Evolutionary conservation across 768 basidiomycete genomes (phyloP).

Genomic region (Auriscalpium orientale): DNA sequence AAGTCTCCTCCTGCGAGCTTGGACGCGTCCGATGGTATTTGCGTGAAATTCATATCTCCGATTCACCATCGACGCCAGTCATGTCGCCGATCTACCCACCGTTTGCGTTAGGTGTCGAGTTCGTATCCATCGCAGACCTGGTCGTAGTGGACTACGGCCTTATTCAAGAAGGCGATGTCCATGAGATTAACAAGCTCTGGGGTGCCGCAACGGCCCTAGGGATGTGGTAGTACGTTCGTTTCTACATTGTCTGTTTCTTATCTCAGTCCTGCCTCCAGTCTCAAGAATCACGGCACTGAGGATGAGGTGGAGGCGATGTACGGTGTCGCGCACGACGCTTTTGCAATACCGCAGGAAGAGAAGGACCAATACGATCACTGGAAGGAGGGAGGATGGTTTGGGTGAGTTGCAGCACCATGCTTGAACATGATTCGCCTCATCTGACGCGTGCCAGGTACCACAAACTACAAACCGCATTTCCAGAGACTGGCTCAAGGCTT

Average conservation of each 20-base stretch:
- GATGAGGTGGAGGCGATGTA: not conserved
- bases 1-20: too few relatives aligned
- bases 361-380: not conserved
- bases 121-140: not conserved
- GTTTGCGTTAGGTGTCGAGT: not conserved
- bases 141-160: not conserved
- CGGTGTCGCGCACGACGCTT: not conserved
- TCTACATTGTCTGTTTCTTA: too few relatives aligned
- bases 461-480: not conserved
- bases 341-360: not conserved
- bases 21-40: too few relatives aligned
- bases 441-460: not conserved
- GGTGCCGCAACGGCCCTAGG: not conserved
- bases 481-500: slow-evolving; percentile 16
- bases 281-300: not conserved
- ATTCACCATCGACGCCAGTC: too few relatives aligned
- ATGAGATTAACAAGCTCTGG: not conserved
- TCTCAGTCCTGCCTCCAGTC: not conserved
- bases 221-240: not conserved
- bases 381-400: not conserved
- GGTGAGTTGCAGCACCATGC: not conserved
- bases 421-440: not conserved
- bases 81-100: not conserved
- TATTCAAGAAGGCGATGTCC: not conserved
- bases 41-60: too few relatives aligned